A percentile compares a stretch with the other conserved stretches of the same genome.
Evolutionary conservation across 345 rosid genomes (phyloP).

Genomic region (Jatropha curcas): DNA sequence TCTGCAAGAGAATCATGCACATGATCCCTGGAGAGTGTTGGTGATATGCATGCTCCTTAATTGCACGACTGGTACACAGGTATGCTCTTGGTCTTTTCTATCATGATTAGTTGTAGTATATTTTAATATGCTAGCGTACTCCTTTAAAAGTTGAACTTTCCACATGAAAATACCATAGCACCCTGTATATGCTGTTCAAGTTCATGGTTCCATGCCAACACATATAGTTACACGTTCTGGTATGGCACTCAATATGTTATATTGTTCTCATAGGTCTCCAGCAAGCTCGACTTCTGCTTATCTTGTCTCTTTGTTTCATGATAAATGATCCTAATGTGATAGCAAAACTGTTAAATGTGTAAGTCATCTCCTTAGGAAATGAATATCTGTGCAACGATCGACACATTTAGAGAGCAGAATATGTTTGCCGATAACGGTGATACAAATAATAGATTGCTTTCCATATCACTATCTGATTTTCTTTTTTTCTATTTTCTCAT

Average conservation of each 20-base stretch:
- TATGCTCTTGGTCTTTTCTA: conserved; percentile 11
- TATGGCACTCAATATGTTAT: not conserved
- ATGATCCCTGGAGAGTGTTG: conserved; percentile 71
- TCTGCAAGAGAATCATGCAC: conserved; percentile 59
- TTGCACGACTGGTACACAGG: conserved; percentile 60
- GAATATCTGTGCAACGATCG: too few species aligned
- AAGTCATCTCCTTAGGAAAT: too few species aligned
- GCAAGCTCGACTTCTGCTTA: not conserved
- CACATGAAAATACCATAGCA: too few species aligned
- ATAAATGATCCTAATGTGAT: not conserved
- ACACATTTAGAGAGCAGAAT: too few species aligned
- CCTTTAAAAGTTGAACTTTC: too few species aligned
- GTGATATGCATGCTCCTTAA: conserved; percentile 78
- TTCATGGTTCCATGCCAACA: not conserved
- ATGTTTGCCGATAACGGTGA: too few species aligned
- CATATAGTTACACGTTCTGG: not conserved
- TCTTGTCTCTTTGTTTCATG: not conserved
- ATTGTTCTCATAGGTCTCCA: not conserved
- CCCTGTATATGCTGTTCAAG: not conserved
- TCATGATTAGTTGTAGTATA: too few species aligned
- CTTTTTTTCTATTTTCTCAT: too few species aligned
- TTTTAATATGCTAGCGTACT: not conserved
- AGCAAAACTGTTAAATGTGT: not conserved
- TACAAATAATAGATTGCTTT: too few species aligned
- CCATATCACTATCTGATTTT: too few species aligned